Evolutionary conservation across 2,329 filamentous ascomycete species (phyloP), one percentile per base, ranked within the genome.

Genomic region (Ophiostoma quercus): DNA sequence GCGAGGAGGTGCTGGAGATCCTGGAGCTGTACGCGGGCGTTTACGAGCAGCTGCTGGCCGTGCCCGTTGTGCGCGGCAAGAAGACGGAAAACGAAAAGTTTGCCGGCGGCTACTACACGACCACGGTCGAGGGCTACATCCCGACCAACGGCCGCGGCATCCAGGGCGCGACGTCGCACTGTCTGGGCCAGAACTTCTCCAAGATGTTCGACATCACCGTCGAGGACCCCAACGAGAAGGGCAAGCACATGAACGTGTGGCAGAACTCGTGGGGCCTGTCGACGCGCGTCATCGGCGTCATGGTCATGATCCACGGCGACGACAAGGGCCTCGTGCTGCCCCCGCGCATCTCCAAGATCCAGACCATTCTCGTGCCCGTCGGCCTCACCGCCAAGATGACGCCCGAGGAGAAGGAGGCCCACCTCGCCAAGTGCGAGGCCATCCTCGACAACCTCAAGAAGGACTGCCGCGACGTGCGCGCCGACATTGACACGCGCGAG

Each of bases 81-180:
- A 99, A 99, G 87, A 99, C 96, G 0, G 93, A 96, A 78, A 97
- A 96, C 77, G 95, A 99, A 83, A 97, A 97, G 82, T 99, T 99
- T 76, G 94, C 95, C 9, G 95, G 95, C 78, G 94, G 94, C 74
- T 90, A 94, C 81, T 99, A 96, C 83, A 98, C 95, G 66, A 96
- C 94, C 71, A 99, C 95, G 1, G 91, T 96, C 66, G 95, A 99
- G 82, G 95, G 93, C 43, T 99, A 97, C 79, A 97, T 99, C 74
- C 94, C 95, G 47, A 89, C 92, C 72, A 98, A 96, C 74, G 95
- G 95, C 32, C 91, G 95, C 78, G 95, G 95, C 79, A 98, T 99
- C 72, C 95, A 99, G 82, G 95, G 94, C 74, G 95, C 89, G 68
- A 99, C 95, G 57, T 97, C 92, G 68, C 95, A 99, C 83, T 92